Base-by-base conservation (phyloP, 345 rosid genomes). In the Eucalyptus polybractea region DNA sequence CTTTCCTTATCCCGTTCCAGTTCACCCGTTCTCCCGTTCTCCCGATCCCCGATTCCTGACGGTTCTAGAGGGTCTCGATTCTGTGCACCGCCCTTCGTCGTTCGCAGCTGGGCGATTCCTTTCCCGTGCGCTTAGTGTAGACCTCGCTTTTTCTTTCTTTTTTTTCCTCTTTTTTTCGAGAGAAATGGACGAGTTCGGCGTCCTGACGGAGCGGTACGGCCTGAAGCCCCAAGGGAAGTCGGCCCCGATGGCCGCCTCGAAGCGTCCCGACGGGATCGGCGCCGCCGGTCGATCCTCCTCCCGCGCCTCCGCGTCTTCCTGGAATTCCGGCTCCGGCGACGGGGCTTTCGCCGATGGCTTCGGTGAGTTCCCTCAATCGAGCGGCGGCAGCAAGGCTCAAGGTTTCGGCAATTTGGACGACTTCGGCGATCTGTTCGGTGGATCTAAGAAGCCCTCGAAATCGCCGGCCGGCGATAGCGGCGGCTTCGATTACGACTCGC, bases 181-280 rank as follows among this genome's bases (percentile, higher is more conserved):
- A 50, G 56, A 14, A 3, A 95, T 97, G 99, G 99, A 97, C 86
- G 96, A 95, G 87, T 97, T 97, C 87, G 96, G 97, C 85, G 96
- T 94, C 42, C 92, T 97, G 37, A 97, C 99, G 87, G 96, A 97
- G 94, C 93, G 95, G 31, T 96, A 90, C 65, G 98, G 99, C 87
- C 88, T 97, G 29, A 97, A 97, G 87, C 95, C 96, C 8, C 99
- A 96, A 90, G 98, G 98, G 5, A 97, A 96, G 93, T 94, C 98
- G 56, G 95, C 97, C 91, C 98, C 98, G 4, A 97, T 97, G 98
- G 95, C 97, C 14, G 93, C 94, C 37, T 92, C 95, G 6, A 97
- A 94, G 89, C 94, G 92, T 17, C 62, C 96, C 14, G 44, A 60
- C 88, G 86, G 89, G 89, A 86, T 88, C 67, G 76, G 81, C 88